A percentile compares a stretch with the other conserved stretches of the same genome.
Evolutionary conservation across 129 eudicot genomes (phyloP).

Genomic region (Daucus carota): DNA sequence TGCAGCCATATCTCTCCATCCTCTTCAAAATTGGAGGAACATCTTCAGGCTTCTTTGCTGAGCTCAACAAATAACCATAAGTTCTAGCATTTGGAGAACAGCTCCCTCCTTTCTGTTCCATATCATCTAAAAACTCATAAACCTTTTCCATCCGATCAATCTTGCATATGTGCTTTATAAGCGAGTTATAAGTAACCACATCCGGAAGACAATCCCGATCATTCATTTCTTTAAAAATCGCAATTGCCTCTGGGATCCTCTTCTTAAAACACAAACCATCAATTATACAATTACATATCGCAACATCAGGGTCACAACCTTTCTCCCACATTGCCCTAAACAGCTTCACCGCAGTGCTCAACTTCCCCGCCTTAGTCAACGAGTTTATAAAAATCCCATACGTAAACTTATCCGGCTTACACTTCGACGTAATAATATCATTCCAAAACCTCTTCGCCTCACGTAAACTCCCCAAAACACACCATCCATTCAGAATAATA

Average conservation of each 20-base stretch:
- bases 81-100: conserved; percentile 63
- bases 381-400: conserved; percentile 71
- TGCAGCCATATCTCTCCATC: conserved; percentile 56
- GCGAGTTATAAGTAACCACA: conserved; percentile 62
- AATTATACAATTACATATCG: conserved; percentile 66
- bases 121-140: conserved; percentile 54
- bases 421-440: conserved; percentile 45
- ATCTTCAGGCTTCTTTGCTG: conserved; percentile 45
- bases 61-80: conserved; percentile 48
- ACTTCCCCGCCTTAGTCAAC: conserved; percentile 60
- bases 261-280: conserved; percentile 90
- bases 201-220: conserved; percentile 46
- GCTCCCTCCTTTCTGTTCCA: conserved; percentile 50
- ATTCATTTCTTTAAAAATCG: conserved; percentile 50
- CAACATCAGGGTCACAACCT: conserved; percentile 67
- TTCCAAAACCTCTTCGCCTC: conserved; percentile 84
- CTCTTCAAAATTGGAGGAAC: conserved; percentile 42
- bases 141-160: conserved; percentile 71
- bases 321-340: conserved; percentile 70
- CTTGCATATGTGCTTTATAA: conserved; percentile 73
- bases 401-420: conserved; percentile 56
- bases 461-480: conserved; percentile 57
- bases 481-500: conserved; percentile 81
- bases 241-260: conserved; percentile 73
- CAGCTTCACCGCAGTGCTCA: conserved; percentile 55